Conservation (phyloP, 352 stramenopile genomes). For the Pythium vanterpoolii region DNA sequence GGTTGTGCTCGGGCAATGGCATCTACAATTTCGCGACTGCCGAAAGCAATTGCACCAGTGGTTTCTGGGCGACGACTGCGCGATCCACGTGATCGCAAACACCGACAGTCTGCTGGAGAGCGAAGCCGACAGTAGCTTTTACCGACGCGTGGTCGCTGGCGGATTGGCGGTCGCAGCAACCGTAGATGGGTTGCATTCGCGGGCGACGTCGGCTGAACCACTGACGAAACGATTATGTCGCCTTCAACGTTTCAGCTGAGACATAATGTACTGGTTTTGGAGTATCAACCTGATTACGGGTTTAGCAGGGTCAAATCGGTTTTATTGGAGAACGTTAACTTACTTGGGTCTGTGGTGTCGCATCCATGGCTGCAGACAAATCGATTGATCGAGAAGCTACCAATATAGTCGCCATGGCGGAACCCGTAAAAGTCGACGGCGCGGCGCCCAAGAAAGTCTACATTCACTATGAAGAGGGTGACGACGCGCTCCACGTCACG, state of each 20-base stretch:
- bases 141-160: background rate
- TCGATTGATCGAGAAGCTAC: conserved; percentile 10
- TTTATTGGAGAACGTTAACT: background rate
- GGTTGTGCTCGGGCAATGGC: conserved; percentile 30
- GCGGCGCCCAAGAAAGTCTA: conserved; percentile 86
- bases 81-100: conserved; percentile 15
- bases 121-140: background rate
- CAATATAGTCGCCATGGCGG: conserved; percentile 25
- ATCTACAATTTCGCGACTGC: conserved; percentile 26
- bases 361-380: background rate
- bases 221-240: too few relatives aligned
- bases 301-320: background rate
- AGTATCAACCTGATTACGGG: too few relatives aligned
- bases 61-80: conserved; percentile 30
- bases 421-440: conserved; percentile 64
- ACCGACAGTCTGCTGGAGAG: background rate
- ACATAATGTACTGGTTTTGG: too few relatives aligned
- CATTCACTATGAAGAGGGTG: conserved; percentile 82
- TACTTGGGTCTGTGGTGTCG: background rate
- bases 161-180: background rate
- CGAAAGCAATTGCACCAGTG: conserved; percentile 25
- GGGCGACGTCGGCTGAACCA: too few relatives aligned
- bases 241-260: too few relatives aligned
- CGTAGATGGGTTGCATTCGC: too few relatives aligned
- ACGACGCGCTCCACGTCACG: conserved; percentile 59